Evolutionary conservation across 176 grass and related monocot genomes (phyloP).

Genomic region (Dactylis glomerata): DNA sequence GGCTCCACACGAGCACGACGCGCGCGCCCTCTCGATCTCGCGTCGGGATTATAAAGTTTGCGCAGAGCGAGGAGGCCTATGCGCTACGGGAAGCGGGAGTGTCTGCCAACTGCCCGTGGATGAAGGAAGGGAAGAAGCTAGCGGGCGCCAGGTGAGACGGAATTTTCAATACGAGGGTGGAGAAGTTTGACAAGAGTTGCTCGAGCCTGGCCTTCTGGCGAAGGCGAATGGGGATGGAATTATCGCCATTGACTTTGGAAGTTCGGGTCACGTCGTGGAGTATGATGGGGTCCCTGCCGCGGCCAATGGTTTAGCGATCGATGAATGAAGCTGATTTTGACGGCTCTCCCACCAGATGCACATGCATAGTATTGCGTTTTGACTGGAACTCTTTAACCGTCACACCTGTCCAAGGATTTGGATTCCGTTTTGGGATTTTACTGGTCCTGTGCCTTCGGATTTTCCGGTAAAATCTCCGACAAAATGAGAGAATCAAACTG

Average conservation of each 20-base stretch:
- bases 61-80: neutral
- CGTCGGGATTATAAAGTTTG: slow-evolving; percentile 27
- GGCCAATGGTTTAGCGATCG: neutral
- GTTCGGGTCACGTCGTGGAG: neutral
- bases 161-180: neutral
- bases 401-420: too few relatives aligned
- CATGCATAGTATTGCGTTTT: too few relatives aligned
- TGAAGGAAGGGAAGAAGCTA: neutral
- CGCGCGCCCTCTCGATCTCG: neutral
- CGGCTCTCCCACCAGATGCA: neutral
- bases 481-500: too few relatives aligned
- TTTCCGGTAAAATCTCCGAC: too few relatives aligned
- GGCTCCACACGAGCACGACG: neutral
- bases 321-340: neutral
- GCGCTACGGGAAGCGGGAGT: neutral
- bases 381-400: too few relatives aligned
- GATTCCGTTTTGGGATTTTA: too few relatives aligned
- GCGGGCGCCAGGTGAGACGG: neutral
- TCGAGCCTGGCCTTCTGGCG: neutral
- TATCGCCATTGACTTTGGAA: slow-evolving; percentile 11
- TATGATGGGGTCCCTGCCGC: neutral
- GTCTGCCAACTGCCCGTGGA: neutral
- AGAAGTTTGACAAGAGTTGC: slow-evolving; percentile 10
- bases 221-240: neutral
- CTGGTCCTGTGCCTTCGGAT: too few relatives aligned